Evolutionary conservation across 75 land plant genomes (phyloP).

Genomic region (Selaginella tamariscina): DNA sequence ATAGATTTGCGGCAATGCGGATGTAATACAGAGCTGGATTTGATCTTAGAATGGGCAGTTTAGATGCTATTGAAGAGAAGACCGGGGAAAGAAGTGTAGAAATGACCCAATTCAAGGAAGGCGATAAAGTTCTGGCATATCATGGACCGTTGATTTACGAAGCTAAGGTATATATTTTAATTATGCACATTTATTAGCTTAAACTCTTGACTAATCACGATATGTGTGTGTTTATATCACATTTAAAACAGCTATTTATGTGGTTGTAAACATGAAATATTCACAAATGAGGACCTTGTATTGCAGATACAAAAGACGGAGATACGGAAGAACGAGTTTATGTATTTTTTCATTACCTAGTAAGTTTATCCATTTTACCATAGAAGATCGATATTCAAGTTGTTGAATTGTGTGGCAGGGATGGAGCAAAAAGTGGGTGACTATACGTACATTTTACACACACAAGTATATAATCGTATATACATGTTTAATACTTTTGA

Average conservation of each 20-base stretch:
- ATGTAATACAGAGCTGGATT: too few relatives aligned
- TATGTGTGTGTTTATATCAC: too few relatives aligned
- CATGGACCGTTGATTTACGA: conserved; percentile 93
- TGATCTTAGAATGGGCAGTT: neutral
- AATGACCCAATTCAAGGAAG: conserved; percentile 42
- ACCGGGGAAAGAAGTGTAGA: conserved; percentile 14
- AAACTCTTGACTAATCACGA: neutral
- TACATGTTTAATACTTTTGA: too few relatives aligned
- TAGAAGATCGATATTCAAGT: neutral
- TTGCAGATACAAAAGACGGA: conserved; percentile 65
- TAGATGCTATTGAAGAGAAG: neutral
- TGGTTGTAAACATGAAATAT: neutral
- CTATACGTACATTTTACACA: neutral
- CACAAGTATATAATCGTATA: too few relatives aligned
- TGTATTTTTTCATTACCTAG: conserved; percentile 85
- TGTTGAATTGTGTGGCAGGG: conserved; percentile 41
- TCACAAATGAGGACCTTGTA: neutral
- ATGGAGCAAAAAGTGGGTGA: conserved; percentile 69
- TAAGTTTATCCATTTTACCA: conserved; percentile 11
- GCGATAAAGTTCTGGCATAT: conserved; percentile 84
- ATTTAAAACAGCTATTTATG: too few relatives aligned
- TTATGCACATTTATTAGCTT: neutral
- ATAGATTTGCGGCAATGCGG: too few relatives aligned
- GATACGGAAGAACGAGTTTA: conserved; percentile 70
- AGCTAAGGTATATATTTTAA: conserved; percentile 44